Evolutionary conservation across 73 alveolate species (phyloP).

Genomic region (Paramecium bursaria): DNA sequence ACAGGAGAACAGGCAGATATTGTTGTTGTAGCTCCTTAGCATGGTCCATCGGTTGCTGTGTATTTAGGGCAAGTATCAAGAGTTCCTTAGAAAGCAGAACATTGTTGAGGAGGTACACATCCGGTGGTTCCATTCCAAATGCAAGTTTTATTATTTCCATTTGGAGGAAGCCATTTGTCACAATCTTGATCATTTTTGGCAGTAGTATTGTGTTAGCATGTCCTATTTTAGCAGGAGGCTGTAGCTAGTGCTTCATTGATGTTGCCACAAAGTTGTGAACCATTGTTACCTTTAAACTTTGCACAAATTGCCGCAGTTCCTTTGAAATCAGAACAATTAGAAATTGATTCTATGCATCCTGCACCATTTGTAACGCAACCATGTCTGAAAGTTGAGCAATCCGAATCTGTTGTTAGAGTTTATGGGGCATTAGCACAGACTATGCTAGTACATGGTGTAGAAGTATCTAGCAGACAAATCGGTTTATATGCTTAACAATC

Average conservation of each 20-base stretch:
- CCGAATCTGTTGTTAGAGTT: not conserved
- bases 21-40: constrained; percentile 39
- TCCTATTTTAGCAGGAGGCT: not conserved
- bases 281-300: constrained; percentile 30
- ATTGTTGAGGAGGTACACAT: constrained; percentile 39
- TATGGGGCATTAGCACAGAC: not conserved
- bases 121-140: constrained; percentile 42
- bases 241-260: not conserved
- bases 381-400: not conserved
- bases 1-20: constrained; percentile 8
- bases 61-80: constrained; percentile 27
- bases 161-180: not conserved
- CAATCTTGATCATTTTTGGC: constrained; percentile 38
- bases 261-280: constrained; percentile 3
- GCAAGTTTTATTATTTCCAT: no score
- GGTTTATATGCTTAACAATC: no score
- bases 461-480: no score
- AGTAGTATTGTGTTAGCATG: constrained; percentile 22
- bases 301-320: constrained; percentile 41
- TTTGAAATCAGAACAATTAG: not conserved
- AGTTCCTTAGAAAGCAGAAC: constrained; percentile 41
- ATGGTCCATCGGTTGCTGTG: constrained; percentile 51
- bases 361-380: constrained; percentile 30
- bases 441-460: no score
- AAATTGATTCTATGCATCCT: constrained; percentile 25